A percentile compares a stretch with the other conserved stretches of the same genome.
Evolutionary conservation across 768 basidiomycete species (phyloP).

Genomic region (Lentinula lateritia): DNA sequence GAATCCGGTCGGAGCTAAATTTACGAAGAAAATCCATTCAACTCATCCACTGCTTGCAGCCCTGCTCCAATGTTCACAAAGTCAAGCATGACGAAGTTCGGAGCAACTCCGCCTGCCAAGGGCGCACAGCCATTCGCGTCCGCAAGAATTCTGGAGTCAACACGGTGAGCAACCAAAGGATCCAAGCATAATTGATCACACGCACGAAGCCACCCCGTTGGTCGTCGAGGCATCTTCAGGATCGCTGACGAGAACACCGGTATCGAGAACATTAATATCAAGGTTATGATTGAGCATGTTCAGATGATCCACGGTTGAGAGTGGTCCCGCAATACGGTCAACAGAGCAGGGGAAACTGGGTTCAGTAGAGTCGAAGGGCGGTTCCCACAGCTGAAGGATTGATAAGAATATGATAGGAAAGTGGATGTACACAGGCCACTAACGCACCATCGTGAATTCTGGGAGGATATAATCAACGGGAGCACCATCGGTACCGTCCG

Average conservation of each 20-base stretch:
- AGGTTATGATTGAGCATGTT: slow-evolving; percentile 35
- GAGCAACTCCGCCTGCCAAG: slow-evolving; percentile 30
- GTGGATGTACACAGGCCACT: not conserved
- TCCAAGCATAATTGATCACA: not conserved
- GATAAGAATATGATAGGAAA: not conserved
- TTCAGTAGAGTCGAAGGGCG: slow-evolving; percentile 28
- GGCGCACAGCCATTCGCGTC: slow-evolving; percentile 37
- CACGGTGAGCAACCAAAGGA: not conserved
- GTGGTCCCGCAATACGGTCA: slow-evolving; percentile 27
- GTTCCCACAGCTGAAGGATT: slow-evolving; percentile 8
- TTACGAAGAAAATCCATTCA: slow-evolving; percentile 28
- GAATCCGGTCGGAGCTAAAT: too few relatives aligned
- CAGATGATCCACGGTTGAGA: slow-evolving; percentile 28
- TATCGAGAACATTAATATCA: slow-evolving; percentile 17
- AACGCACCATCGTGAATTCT: slow-evolving; percentile 27
- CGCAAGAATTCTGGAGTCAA: slow-evolving; percentile 24
- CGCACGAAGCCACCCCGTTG: slow-evolving; percentile 23
- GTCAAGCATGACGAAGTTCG: slow-evolving; percentile 46
- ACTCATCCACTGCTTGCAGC: slow-evolving; percentile 28
- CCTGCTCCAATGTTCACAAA: slow-evolving; percentile 40
- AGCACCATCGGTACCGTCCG: slow-evolving; percentile 13
- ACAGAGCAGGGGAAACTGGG: slow-evolving; percentile 30
- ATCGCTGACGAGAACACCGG: slow-evolving; percentile 11
- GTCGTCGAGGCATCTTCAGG: slow-evolving; percentile 11
- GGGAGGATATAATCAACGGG: slow-evolving; percentile 29